Conservation (phyloP, 192 early-diverging fungal species). For the Backusella liffmaniae region DNA sequence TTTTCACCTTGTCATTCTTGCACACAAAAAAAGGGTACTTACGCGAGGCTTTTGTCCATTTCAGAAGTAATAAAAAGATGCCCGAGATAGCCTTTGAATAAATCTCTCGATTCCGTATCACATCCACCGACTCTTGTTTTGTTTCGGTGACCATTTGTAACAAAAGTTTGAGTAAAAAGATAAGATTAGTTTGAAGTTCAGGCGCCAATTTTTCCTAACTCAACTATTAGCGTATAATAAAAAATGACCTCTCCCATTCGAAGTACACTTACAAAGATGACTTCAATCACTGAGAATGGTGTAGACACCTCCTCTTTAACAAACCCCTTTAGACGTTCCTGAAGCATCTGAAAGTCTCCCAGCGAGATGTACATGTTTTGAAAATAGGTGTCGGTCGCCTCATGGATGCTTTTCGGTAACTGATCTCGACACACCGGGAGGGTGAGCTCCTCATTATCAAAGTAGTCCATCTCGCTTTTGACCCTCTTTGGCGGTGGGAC, state of each 20-base stretch:
- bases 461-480: not conserved
- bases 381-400: not conserved
- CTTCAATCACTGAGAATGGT: slow-evolving; percentile 16
- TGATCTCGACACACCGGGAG: not conserved
- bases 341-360: slow-evolving; percentile 2
- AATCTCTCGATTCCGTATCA: slow-evolving; percentile 67
- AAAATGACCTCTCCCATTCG: too few relatives aligned
- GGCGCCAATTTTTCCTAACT: slow-evolving; percentile 40
- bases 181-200: slow-evolving; percentile 50
- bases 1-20: too few relatives aligned
- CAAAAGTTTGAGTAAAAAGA: slow-evolving; percentile 52
- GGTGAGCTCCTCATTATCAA: not conserved
- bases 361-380: slow-evolving; percentile 8
- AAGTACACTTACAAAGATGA: slow-evolving; percentile 44
- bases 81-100: slow-evolving; percentile 72
- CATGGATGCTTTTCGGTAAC: not conserved
- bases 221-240: too few relatives aligned
- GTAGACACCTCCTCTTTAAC: not conserved
- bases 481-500: not conserved
- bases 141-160: slow-evolving; percentile 38
- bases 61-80: slow-evolving; percentile 66
- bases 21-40: not conserved
- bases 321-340: not conserved
- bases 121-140: slow-evolving; percentile 47
- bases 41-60: slow-evolving; percentile 67